Conservation (phyloP, 768 basidiomycete genomes). For the Russula virescens region DNA sequence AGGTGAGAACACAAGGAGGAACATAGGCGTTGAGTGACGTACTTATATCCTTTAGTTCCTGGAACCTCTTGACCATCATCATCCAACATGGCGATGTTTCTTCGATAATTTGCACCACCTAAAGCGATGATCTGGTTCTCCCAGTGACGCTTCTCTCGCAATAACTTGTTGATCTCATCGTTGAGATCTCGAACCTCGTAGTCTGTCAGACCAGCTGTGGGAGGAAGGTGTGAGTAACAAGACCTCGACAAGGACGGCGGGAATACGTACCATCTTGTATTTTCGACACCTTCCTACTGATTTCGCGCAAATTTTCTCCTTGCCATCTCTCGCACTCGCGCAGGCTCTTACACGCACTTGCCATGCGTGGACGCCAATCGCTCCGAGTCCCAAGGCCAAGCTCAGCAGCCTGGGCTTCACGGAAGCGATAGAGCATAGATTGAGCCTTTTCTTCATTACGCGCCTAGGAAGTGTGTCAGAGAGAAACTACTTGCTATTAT, state of each 20-base stretch:
- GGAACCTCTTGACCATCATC: slow-evolving; percentile 95
- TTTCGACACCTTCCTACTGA: slow-evolving; percentile 94
- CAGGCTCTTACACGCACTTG: slow-evolving; percentile 84
- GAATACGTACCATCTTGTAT: too few relatives aligned
- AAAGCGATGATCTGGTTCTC: slow-evolving; percentile 93
- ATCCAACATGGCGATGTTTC: slow-evolving; percentile 90
- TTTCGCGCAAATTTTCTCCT: slow-evolving; percentile 91
- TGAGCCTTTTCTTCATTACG: too few relatives aligned
- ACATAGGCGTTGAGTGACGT: neutral
- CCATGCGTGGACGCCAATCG: slow-evolving; percentile 93
- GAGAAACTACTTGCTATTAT: neutral
- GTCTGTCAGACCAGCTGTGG: slow-evolving; percentile 81
- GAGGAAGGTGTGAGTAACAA: neutral
- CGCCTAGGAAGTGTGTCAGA: neutral
- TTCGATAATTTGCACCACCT: slow-evolving; percentile 90
- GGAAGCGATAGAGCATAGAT: too few relatives aligned
- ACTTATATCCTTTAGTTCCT: slow-evolving; percentile 98
- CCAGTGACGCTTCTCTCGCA: slow-evolving; percentile 96
- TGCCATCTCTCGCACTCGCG: slow-evolving; percentile 94
- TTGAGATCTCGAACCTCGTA: too few relatives aligned
- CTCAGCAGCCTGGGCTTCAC: too few relatives aligned
- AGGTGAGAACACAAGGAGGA: neutral
- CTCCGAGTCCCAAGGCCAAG: too few relatives aligned
- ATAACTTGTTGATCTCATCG: slow-evolving; percentile 90
- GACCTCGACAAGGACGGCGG: neutral